Percentiles rank a stretch among this genome's conserved stretches.
Conservation (phyloP, 768 basidiomycete genomes). For the Sarcodon aspratus region DNA sequence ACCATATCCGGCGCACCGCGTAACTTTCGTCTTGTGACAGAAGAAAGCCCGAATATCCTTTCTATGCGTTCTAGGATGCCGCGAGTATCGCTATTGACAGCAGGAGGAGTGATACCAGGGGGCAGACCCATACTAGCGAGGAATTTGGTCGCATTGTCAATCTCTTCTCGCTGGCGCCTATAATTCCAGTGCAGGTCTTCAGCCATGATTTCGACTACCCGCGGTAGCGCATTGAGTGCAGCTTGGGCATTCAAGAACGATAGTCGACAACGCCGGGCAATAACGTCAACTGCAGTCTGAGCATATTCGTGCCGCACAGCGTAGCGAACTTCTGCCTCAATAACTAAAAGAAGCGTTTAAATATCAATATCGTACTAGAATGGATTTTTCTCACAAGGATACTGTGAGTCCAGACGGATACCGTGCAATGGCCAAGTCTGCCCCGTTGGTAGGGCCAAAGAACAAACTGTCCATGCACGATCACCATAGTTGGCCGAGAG, state of each 20-base stretch:
- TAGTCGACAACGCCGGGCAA: slow-evolving; percentile 87
- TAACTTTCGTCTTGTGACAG: background rate
- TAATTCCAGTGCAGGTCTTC: slow-evolving; percentile 72
- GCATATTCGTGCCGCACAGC: slow-evolving; percentile 89
- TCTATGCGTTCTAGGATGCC: slow-evolving; percentile 15
- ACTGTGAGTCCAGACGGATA: slow-evolving; percentile 51
- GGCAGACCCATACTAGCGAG: slow-evolving; percentile 80
- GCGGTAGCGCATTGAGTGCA: slow-evolving; percentile 74
- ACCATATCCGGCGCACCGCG: slow-evolving; percentile 17
- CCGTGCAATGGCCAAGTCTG: slow-evolving; percentile 83
- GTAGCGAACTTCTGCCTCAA: slow-evolving; percentile 90
- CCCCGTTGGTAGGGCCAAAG: slow-evolving; percentile 68
- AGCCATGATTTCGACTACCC: slow-evolving; percentile 86
- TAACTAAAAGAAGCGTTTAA: slow-evolving; percentile 31
- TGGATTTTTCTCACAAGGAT: slow-evolving; percentile 50
- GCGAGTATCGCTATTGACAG: slow-evolving; percentile 7
- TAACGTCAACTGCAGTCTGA: slow-evolving; percentile 82
- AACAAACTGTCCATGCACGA: slow-evolving; percentile 90
- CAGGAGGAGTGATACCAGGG: slow-evolving; percentile 28
- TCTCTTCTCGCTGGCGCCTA: slow-evolving; percentile 45
- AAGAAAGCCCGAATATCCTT: slow-evolving; percentile 9
- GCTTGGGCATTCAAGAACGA: slow-evolving; percentile 88
- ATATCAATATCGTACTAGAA: background rate
- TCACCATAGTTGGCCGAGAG: slow-evolving; percentile 93
- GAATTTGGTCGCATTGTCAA: slow-evolving; percentile 48